Percentiles rank a stretch among this genome's conserved stretches.
phyloP scores from a whole-genome alignment of 495 filamentous ascomycete genomes.

The Aspergillus heteromorphus region DNA sequence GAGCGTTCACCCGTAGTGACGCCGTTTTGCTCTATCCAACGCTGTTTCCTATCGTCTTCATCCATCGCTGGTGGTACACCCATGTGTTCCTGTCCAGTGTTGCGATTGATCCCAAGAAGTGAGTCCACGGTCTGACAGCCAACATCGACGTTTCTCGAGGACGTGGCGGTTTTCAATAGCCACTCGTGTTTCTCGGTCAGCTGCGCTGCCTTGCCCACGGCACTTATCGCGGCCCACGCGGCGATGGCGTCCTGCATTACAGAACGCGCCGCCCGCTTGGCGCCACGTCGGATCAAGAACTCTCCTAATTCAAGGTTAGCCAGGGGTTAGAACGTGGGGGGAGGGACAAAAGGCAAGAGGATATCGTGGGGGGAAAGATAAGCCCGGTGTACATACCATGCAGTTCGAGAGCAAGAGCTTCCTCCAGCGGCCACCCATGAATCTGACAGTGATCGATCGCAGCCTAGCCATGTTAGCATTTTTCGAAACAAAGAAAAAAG shows the following conservation, averaged over 20 bases:
- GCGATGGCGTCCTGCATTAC: slow-evolving; percentile 67
- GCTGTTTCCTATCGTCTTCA: slow-evolving; percentile 56
- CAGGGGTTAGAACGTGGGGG: neutral
- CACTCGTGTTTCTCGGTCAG: slow-evolving; percentile 67
- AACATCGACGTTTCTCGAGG: slow-evolving; percentile 57
- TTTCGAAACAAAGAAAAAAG: neutral
- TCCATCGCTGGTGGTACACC: slow-evolving; percentile 40
- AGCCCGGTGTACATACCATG: slow-evolving; percentile 26
- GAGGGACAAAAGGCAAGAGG: neutral
- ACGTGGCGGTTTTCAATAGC: slow-evolving; percentile 61
- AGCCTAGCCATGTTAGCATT: slow-evolving; percentile 22
- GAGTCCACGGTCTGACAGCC: slow-evolving; percentile 66
- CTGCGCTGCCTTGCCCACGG: slow-evolving; percentile 65
- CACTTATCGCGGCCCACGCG: slow-evolving; percentile 69
- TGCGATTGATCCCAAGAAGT: slow-evolving; percentile 44
- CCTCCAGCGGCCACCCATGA: slow-evolving; percentile 71
- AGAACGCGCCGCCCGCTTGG: slow-evolving; percentile 66
- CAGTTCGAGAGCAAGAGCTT: slow-evolving; percentile 74
- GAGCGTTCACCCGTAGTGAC: slow-evolving; percentile 29
- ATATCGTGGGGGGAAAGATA: neutral
- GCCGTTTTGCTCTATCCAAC: slow-evolving; percentile 69
- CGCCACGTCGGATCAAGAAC: slow-evolving; percentile 64
- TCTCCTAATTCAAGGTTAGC: slow-evolving; percentile 47
- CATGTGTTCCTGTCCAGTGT: slow-evolving; percentile 49
- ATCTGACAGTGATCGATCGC: slow-evolving; percentile 76